Conservation (phyloP, 2,329 filamentous ascomycete species). For the Chrysoporthe deuterocubensis region DNA sequence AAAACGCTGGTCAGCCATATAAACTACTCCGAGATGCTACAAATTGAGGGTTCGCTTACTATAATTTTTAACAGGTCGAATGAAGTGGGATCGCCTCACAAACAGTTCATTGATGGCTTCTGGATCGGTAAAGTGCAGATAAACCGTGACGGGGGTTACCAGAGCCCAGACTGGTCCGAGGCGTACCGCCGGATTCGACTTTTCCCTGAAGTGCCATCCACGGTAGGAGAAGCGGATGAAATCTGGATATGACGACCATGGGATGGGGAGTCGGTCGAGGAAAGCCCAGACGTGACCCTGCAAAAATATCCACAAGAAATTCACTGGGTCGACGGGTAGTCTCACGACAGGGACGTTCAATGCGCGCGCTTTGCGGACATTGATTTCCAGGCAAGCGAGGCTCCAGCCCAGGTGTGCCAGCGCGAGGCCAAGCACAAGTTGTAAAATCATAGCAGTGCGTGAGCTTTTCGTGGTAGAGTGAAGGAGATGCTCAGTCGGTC, state of each 20-base stretch:
- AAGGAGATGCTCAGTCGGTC: not conserved
- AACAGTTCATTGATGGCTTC: slow-evolving; percentile 33
- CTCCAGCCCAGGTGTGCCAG: slow-evolving; percentile 33
- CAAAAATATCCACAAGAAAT: slow-evolving; percentile 33
- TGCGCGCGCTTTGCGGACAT: slow-evolving; percentile 32
- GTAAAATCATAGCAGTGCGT: slow-evolving; percentile 10
- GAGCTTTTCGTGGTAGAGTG: not conserved
- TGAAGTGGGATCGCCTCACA: slow-evolving; percentile 32
- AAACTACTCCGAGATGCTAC: not conserved
- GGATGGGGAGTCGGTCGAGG: slow-evolving; percentile 31
- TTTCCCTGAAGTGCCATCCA: slow-evolving; percentile 33
- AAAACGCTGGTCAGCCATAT: not conserved
- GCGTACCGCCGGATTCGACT: slow-evolving; percentile 20
- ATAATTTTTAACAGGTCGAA: slow-evolving; percentile 30
- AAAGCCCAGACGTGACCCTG: slow-evolving; percentile 33
- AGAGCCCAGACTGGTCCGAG: slow-evolving; percentile 35
- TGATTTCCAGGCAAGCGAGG: slow-evolving; percentile 31
- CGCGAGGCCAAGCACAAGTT: not conserved
- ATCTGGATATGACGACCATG: slow-evolving; percentile 32
- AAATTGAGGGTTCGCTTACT: slow-evolving; percentile 21
- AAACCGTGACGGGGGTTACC: slow-evolving; percentile 31
- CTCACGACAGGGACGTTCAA: slow-evolving; percentile 33
- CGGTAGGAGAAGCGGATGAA: slow-evolving; percentile 34
- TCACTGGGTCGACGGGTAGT: slow-evolving; percentile 33
- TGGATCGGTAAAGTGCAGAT: slow-evolving; percentile 33